These are phyloP conservation scores for Scheffersomyces coipomensis DNA, from an alignment of 805 yeast species.

Conservation along the genomic window DNA sequence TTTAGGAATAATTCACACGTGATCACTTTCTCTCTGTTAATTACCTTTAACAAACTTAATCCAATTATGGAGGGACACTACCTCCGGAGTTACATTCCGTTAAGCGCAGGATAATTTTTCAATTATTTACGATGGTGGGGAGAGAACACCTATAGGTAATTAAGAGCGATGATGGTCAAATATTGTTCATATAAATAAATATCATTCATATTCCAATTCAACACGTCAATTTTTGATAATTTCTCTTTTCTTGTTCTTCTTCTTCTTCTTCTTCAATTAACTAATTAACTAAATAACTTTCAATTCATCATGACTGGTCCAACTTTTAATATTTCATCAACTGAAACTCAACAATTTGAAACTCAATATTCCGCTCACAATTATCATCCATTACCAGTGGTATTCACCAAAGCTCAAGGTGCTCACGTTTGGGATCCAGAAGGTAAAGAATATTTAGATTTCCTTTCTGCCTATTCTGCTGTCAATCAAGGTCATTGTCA, in stretches of 20 bases:
- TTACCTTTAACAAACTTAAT: not conserved
- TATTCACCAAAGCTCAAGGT: slow-evolving; percentile 80
- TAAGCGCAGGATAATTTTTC: not conserved
- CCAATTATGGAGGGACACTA: no score
- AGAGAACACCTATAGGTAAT: not conserved
- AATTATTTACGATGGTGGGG: not conserved
- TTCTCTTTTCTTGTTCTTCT: no score
- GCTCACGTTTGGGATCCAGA: slow-evolving; percentile 99
- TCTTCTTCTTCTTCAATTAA: no score
- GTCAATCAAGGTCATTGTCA: slow-evolving; percentile 98
- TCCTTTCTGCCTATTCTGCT: slow-evolving; percentile 92
- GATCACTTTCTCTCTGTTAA: not conserved
- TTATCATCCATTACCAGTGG: slow-evolving; percentile 96
- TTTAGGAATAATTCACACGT: slow-evolving; percentile 2
- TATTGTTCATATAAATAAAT: no score
- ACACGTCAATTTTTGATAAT: no score
- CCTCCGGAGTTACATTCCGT: slow-evolving; percentile 1
- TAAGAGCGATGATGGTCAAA: not conserved
- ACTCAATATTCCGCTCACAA: slow-evolving; percentile 88
- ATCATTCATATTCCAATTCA: no score
- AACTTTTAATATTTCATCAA: slow-evolving; percentile 56
- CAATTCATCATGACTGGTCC: slow-evolving; percentile 19
- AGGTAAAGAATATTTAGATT: slow-evolving; percentile 90
- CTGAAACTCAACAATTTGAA: slow-evolving; percentile 67
- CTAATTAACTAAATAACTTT: not conserved